Evolutionary conservation across 345 rosid species (phyloP), one percentile per base, ranked within the genome.

Genomic region (Anacardium occidentale): DNA sequence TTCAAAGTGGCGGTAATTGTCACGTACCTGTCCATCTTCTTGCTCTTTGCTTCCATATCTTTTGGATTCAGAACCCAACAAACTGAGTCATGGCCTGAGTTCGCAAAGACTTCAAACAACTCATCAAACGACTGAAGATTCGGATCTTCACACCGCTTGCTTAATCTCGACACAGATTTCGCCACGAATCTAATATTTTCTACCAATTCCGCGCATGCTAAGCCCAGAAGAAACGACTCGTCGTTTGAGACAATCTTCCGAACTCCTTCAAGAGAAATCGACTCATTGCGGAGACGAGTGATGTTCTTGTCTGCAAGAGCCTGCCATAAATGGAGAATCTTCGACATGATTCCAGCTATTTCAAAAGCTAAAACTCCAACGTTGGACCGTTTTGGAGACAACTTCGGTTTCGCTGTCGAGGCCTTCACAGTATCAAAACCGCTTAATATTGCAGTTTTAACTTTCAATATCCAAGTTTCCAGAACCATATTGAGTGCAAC

Each of bases 271-370:
- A 88, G 83, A 34, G 89, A 85, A 18, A 89, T 76, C 10, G 92
- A 84, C 15, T 91, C 89, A 56, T 89, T 80, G 15, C 92, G 92
- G 18, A 91, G 75, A 34, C 83, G 86, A 24, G 84, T 34, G 50
- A 95, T 72, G 83, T 79, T 86, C 55, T 86, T 80, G 80, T 95
- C 97, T 17, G 97, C 85, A 14, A 95, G 88, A 58, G 96, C 86
- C 22, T 82, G 86, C 88, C 91, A 87, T 5, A 88, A 80, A 37
- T 91, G 91, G 71, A 95, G 87, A 64, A 92, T 83, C 86, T 91
- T 95, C 0, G 99, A 87, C 96, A 95, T 91, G 74, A 92, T 79
- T 47, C 90, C 83, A 3, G 99, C 87, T 51, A 89, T 81, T 76
- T 96, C 99, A n/a, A 89, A 92, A 2, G 94, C 84, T 25, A 92